A percentile compares a stretch with the other conserved stretches of the same genome.
Conservation (phyloP, 208 protist genomes). For the Leptomonas pyrrhocoris region DNA sequence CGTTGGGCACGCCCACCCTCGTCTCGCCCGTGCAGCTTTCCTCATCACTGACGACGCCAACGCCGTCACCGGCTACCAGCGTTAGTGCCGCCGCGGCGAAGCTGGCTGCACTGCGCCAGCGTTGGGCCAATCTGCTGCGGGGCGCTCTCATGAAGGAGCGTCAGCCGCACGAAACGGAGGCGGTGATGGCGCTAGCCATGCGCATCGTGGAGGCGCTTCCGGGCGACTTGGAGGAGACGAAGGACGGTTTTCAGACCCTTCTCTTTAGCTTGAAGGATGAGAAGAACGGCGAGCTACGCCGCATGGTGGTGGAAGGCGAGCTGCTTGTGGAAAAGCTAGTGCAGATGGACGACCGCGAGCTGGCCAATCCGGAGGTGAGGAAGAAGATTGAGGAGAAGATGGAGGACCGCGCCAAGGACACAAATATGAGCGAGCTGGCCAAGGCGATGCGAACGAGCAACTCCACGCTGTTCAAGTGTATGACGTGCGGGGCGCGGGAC, state of each 20-base stretch:
- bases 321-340: slow-evolving; percentile 79
- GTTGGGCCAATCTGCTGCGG: slow-evolving; percentile 56
- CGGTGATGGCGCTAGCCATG: slow-evolving; percentile 33
- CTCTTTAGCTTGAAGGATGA: slow-evolving; percentile 68
- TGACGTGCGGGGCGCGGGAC: slow-evolving; percentile 78
- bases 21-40: slow-evolving; percentile 13
- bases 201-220: slow-evolving; percentile 70
- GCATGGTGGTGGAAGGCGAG: slow-evolving; percentile 55
- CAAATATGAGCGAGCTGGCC: slow-evolving; percentile 74
- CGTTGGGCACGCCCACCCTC: slow-evolving; percentile 14
- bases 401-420: slow-evolving; percentile 77
- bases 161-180: slow-evolving; percentile 35
- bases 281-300: slow-evolving; percentile 69
- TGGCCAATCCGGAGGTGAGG: slow-evolving; percentile 81
- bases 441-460: slow-evolving; percentile 64
- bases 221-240: slow-evolving; percentile 44
- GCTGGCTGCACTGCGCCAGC: slow-evolving; percentile 22
- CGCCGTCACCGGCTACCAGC: neutral
- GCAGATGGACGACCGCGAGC: slow-evolving; percentile 68
- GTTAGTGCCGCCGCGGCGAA: slow-evolving; percentile 4
- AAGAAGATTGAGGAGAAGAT: slow-evolving; percentile 66
- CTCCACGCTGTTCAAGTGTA: slow-evolving; percentile 88
- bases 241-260: slow-evolving; percentile 75
- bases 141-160: slow-evolving; percentile 49
- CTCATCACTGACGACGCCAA: neutral